Evolutionary conservation across 345 rosid species (phyloP).

Genomic region (Eucalyptus marginata): DNA sequence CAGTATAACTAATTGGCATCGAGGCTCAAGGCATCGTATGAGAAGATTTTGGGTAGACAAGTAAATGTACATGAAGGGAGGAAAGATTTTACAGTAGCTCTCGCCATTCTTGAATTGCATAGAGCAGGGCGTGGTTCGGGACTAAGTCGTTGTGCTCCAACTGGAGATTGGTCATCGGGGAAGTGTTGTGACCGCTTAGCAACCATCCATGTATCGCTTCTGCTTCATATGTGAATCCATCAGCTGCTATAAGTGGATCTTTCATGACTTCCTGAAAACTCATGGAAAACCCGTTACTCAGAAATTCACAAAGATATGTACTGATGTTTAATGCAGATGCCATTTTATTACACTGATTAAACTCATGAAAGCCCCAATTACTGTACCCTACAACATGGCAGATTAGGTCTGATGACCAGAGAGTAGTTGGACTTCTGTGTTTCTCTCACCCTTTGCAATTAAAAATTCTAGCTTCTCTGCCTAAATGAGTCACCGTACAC

Average conservation of each 20-base stretch:
- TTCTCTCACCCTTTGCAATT: not conserved
- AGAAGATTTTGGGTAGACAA: not conserved
- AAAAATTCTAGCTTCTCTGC: not conserved
- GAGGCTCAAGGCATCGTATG: not conserved
- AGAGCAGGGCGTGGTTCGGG: constrained; percentile 76
- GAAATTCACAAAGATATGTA: not conserved
- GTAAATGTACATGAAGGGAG: not conserved
- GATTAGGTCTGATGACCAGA: not conserved
- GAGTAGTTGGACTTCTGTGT: not conserved
- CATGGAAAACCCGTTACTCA: not conserved
- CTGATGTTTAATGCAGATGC: not conserved
- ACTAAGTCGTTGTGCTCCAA: constrained; percentile 57
- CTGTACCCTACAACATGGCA: not conserved
- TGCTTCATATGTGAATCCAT: constrained; percentile 86
- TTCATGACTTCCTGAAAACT: constrained; percentile 63
- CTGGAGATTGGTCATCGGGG: constrained; percentile 89
- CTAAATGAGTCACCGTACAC: not conserved
- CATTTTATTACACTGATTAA: not conserved
- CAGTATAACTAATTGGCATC: not conserved
- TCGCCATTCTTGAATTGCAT: constrained; percentile 79
- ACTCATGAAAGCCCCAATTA: not conserved
- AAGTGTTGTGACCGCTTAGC: constrained; percentile 63
- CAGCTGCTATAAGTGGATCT: constrained; percentile 85
- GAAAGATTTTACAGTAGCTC: constrained; percentile 27
- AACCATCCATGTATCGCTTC: constrained; percentile 88